These are phyloP conservation scores for Lactarius tabidus DNA, from an alignment of 768 basidiomycete species.

Conservation along the genomic window DNA sequence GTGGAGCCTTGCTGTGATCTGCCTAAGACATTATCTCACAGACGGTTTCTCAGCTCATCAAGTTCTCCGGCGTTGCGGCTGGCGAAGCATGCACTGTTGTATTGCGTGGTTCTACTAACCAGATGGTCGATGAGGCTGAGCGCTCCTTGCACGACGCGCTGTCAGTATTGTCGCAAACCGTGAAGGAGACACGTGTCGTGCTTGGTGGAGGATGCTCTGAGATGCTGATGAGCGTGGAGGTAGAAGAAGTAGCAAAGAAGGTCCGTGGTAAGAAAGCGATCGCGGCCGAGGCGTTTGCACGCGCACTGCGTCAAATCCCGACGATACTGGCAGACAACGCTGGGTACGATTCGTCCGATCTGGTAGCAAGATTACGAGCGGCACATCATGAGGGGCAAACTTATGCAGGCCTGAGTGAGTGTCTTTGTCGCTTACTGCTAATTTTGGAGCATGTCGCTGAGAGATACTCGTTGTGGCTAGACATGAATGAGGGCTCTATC, in stretches of 20 bases:
- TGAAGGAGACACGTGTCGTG: constrained; percentile 91
- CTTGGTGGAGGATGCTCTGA: constrained; percentile 97
- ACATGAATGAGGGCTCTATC: constrained; percentile 84
- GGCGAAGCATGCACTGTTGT: constrained; percentile 98
- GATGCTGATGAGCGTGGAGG: constrained; percentile 95
- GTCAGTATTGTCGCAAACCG: constrained; percentile 94
- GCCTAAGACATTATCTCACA: neutral
- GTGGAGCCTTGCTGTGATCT: constrained; percentile 40
- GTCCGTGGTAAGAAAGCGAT: constrained; percentile 94
- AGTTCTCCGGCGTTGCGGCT: constrained; percentile 98
- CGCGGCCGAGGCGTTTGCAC: constrained; percentile 87
- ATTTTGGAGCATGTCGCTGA: constrained; percentile 1
- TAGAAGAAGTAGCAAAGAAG: constrained; percentile 81
- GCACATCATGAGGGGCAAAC: constrained; percentile 87
- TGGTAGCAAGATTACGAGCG: constrained; percentile 84
- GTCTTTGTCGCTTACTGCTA: neutral
- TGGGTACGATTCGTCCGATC: constrained; percentile 94
- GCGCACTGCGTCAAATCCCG: constrained; percentile 91
- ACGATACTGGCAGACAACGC: constrained; percentile 97
- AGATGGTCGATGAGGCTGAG: constrained; percentile 99
- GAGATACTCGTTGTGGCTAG: constrained; percentile 37
- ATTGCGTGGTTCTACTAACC: constrained; percentile 92
- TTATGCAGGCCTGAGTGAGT: constrained; percentile 85
- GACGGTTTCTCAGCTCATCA: constrained; percentile 76
- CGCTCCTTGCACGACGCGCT: constrained; percentile 96